Evolutionary conservation across 2,329 filamentous ascomycete species (phyloP).

Genomic region (Aschersonia sp.): DNA sequence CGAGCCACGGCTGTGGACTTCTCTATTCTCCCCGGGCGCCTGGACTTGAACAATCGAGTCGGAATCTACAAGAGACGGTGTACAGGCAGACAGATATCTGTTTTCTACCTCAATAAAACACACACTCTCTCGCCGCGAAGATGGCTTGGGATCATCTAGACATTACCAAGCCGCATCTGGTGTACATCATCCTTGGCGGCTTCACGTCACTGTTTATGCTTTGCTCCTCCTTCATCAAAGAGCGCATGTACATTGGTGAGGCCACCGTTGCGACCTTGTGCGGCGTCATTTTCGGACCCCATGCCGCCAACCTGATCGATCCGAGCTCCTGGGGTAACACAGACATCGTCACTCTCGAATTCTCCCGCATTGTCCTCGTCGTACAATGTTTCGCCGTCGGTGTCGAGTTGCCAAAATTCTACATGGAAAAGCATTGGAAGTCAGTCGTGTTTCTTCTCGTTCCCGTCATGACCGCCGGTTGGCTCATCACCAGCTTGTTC

Average conservation of each 20-base stretch:
- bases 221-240: slow-evolving; percentile 95
- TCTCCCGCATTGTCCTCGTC: slow-evolving; percentile 77
- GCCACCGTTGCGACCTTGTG: slow-evolving; percentile 84
- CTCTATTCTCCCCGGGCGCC: background rate
- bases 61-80: background rate
- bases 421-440: slow-evolving; percentile 97
- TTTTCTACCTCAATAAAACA: too few relatives aligned
- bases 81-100: background rate
- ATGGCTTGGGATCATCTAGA: slow-evolving; percentile 74
- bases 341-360: slow-evolving; percentile 78
- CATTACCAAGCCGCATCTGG: slow-evolving; percentile 91
- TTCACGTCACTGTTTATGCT: slow-evolving; percentile 98
- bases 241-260: slow-evolving; percentile 96
- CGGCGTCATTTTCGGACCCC: slow-evolving; percentile 78
- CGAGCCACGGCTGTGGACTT: background rate
- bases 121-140: slow-evolving; percentile 2
- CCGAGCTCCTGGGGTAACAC: slow-evolving; percentile 65
- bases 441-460: slow-evolving; percentile 80
- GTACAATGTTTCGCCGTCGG: slow-evolving; percentile 89
- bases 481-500: slow-evolving; percentile 83
- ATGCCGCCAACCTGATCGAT: slow-evolving; percentile 69
- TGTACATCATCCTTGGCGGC: slow-evolving; percentile 94
- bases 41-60: slow-evolving; percentile 1
- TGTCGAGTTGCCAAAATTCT: slow-evolving; percentile 79
- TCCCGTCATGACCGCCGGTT: slow-evolving; percentile 95